Evolutionary conservation across 495 filamentous ascomycete genomes (phyloP).

Genomic region (Talaromyces proteolyticus): DNA sequence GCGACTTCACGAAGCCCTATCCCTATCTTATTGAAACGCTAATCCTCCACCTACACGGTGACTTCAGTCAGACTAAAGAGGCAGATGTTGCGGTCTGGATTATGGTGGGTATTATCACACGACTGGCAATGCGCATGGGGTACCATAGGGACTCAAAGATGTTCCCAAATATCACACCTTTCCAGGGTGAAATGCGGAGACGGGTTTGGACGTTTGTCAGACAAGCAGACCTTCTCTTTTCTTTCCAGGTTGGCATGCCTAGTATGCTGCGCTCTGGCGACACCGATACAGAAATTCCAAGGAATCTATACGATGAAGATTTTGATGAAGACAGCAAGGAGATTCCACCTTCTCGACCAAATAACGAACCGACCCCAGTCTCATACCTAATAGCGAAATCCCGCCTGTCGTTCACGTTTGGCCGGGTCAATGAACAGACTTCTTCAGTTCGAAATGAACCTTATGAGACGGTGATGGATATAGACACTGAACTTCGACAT

Average conservation of each 20-base stretch:
- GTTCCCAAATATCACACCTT: slow-evolving; percentile 76
- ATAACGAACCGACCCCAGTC: slow-evolving; percentile 74
- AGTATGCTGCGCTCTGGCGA: slow-evolving; percentile 78
- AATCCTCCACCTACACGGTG: slow-evolving; percentile 76
- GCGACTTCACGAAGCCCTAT: slow-evolving; percentile 84
- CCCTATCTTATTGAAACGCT: slow-evolving; percentile 86
- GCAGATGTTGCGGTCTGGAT: slow-evolving; percentile 80
- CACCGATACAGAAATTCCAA: slow-evolving; percentile 78
- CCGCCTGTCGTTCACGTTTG: slow-evolving; percentile 56
- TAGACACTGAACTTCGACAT: slow-evolving; percentile 72
- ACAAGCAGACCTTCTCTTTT: slow-evolving; percentile 78
- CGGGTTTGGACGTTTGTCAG: slow-evolving; percentile 84
- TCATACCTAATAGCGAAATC: slow-evolving; percentile 84
- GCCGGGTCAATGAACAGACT: slow-evolving; percentile 50
- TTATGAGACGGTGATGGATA: slow-evolving; percentile 82
- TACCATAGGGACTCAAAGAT: slow-evolving; percentile 88
- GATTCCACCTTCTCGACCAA: slow-evolving; percentile 69
- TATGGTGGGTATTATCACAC: slow-evolving; percentile 70
- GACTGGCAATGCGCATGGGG: slow-evolving; percentile 89
- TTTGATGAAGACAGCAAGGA: slow-evolving; percentile 72
- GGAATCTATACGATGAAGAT: slow-evolving; percentile 93
- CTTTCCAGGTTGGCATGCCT: slow-evolving; percentile 87
- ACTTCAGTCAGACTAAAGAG: slow-evolving; percentile 73
- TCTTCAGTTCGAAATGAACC: slow-evolving; percentile 36
- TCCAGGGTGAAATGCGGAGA: slow-evolving; percentile 86